These are phyloP conservation scores for Fusarium irregulare DNA, from an alignment of 2,329 filamentous ascomycete species.

Conservation along the genomic window DNA sequence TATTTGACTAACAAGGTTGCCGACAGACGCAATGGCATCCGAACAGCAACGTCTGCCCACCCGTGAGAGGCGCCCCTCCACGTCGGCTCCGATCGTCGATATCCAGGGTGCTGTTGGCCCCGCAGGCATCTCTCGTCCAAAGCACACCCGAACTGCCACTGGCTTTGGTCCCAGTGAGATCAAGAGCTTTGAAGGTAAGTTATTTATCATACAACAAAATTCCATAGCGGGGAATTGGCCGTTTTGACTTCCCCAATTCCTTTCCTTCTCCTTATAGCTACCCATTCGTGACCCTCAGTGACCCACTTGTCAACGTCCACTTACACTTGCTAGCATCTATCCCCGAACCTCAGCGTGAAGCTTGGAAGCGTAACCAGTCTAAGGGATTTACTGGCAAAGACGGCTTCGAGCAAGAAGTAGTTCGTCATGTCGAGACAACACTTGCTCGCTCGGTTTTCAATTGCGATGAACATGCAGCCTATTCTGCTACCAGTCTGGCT, in stretches of 20 bases:
- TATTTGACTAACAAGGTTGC: slow-evolving; percentile 33
- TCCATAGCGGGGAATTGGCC: background rate
- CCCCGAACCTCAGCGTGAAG: slow-evolving; percentile 86
- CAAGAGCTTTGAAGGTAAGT: slow-evolving; percentile 87
- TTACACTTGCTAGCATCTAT: slow-evolving; percentile 70
- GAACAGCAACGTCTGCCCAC: slow-evolving; percentile 57
- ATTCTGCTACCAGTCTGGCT: slow-evolving; percentile 89
- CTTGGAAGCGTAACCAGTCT: slow-evolving; percentile 74
- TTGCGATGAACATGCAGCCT: slow-evolving; percentile 94
- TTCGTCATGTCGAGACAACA: slow-evolving; percentile 95
- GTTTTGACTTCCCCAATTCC: background rate
- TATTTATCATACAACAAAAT: background rate
- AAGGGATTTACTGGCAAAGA: slow-evolving; percentile 81
- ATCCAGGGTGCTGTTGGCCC: slow-evolving; percentile 88
- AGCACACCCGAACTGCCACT: slow-evolving; percentile 97
- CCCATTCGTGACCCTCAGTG: background rate
- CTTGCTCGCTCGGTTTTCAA: slow-evolving; percentile 97
- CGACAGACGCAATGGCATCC: slow-evolving; percentile 48
- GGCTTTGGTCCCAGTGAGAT: slow-evolving; percentile 92
- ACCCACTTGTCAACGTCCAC: background rate
- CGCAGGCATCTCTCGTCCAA: slow-evolving; percentile 85
- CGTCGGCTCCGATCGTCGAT: slow-evolving; percentile 84
- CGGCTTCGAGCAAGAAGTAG: slow-evolving; percentile 86
- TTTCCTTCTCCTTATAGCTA: background rate
- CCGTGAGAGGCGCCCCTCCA: slow-evolving; percentile 84